Base-by-base conservation (phyloP, 371 early-diverging fungal species). In the Zychaea mexicana region DNA sequence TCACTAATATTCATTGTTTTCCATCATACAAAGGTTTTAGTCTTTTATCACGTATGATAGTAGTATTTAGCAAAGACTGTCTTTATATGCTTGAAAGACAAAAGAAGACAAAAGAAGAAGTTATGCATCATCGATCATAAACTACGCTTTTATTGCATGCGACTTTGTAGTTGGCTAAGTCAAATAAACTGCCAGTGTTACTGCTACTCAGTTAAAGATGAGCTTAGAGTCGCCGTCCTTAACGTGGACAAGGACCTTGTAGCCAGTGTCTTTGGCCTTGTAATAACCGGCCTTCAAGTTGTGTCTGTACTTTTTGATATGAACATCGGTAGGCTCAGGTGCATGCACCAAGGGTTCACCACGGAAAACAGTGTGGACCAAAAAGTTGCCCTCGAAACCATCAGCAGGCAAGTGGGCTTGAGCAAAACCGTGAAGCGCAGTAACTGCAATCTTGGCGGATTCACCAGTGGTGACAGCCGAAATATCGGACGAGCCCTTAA, bases 271-370 rank as follows among this genome's bases (percentile, higher is more conserved):
- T n/a, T 64, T 45, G 30, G 31, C n/a, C 62, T 65, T 69, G 58
- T 65, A 69, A 49, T 69, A 69, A 30, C 70, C 70, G 28, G 58
- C 53, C 47, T 69, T 69, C 49, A 57, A 49, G 32, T 65, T 57
- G 5, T 46, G 65, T 49, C 64, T 61, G 56, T 65, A 58, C 58
- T 65, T 69, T 33, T 46, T 54, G 42, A 69, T 52, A 52, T 69
- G 70, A 39, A 69, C 17, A 33, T 69, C 70, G 12, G 61, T 61
- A 7, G 70, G 70, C 2, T 69, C 31, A 21, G 70, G 65, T 7
- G 70, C 70, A n/a, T 36, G 5, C 5, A 69, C 60, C 17, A 30
- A 38, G 30, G 65, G 65, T 4, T 17, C 33, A 15, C 62, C 70
- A n/a, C 45, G 42, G 26, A 62, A 31, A 3, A 49, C 19, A 26